A percentile compares a stretch with the other conserved stretches of the same genome.
These are phyloP conservation scores for Zymoseptoria tritici DNA, from an alignment of 2,329 filamentous ascomycete genomes.

Conservation along the genomic window DNA sequence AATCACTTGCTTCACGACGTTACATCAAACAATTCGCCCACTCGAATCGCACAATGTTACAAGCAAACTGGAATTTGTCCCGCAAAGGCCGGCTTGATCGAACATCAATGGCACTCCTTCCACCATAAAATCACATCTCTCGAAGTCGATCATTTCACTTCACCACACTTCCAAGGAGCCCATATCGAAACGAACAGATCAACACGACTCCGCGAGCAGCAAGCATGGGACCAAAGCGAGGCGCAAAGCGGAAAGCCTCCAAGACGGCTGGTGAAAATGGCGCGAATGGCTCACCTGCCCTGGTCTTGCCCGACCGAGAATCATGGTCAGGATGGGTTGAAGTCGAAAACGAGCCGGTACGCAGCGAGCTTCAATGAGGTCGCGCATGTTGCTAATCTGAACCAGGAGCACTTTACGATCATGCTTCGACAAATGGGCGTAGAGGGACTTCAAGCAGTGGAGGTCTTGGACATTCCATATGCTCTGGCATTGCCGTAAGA, in stretches of 20 bases:
- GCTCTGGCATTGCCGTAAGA: conserved; percentile 37
- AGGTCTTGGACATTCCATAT: conserved; percentile 60
- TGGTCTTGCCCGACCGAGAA: conserved; percentile 43
- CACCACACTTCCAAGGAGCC: background rate
- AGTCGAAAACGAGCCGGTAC: conserved; percentile 81
- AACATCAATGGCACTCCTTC: background rate
- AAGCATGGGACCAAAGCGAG: conserved; percentile 19
- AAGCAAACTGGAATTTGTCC: background rate
- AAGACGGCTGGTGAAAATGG: conserved; percentile 12
- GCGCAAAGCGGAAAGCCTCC: conserved; percentile 17
- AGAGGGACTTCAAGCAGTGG: conserved; percentile 62
- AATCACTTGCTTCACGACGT: background rate
- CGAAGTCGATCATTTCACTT: background rate
- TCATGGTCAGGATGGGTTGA: conserved; percentile 71
- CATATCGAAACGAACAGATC: background rate
- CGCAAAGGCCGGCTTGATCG: background rate
- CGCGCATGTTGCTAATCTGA: conserved; percentile 10
- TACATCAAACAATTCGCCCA: background rate
- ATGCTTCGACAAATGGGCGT: conserved; percentile 77
- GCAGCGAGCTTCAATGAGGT: conserved; percentile 19
- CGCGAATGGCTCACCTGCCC: conserved; percentile 2
- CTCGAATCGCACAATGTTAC: background rate
- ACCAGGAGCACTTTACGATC: conserved; percentile 72
- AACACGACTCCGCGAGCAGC: background rate
- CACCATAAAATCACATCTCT: background rate